These are phyloP conservation scores for Metarhizium guizhouense DNA, from an alignment of 2,329 filamentous ascomycete species.

Conservation along the genomic window DNA sequence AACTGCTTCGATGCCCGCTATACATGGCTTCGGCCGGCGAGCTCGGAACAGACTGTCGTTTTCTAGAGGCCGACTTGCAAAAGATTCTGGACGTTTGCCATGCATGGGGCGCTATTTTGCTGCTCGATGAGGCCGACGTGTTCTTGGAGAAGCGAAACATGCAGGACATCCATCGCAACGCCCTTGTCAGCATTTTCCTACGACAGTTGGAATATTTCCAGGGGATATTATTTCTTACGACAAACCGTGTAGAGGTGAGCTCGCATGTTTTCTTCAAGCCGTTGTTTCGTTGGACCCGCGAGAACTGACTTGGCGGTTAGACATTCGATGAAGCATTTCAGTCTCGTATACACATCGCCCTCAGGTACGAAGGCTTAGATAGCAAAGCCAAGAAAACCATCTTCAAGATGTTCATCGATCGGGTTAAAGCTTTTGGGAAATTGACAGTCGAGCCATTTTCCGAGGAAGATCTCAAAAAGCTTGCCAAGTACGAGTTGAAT, in stretches of 20 bases:
- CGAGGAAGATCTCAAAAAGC: conserved; percentile 55
- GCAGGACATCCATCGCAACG: conserved; percentile 77
- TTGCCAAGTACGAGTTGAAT: conserved; percentile 58
- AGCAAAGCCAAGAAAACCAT: conserved; percentile 66
- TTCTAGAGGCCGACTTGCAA: conserved; percentile 67
- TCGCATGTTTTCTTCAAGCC: neutral
- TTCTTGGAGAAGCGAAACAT: conserved; percentile 77
- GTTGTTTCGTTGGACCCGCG: neutral
- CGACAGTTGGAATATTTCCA: conserved; percentile 86
- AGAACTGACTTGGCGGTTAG: conserved; percentile 20
- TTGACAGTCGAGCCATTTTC: conserved; percentile 51
- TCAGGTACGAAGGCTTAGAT: conserved; percentile 70
- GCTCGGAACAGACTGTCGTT: conserved; percentile 66
- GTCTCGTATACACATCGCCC: conserved; percentile 74
- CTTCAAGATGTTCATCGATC: conserved; percentile 76
- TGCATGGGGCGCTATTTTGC: conserved; percentile 74
- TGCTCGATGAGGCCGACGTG: conserved; percentile 79
- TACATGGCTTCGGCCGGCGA: conserved; percentile 80
- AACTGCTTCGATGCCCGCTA: conserved; percentile 70
- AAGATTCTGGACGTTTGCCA: conserved; percentile 82
- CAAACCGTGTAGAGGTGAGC: conserved; percentile 65
- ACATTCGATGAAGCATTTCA: conserved; percentile 90
- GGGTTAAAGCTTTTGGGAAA: conserved; percentile 57
- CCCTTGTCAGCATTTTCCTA: conserved; percentile 79
- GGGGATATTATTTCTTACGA: conserved; percentile 82